A percentile compares a stretch with the other conserved stretches of the same genome.
These are phyloP conservation scores for Gaultheria prostrata DNA, from an alignment of 148 eudicot species.

Conservation along the genomic window DNA sequence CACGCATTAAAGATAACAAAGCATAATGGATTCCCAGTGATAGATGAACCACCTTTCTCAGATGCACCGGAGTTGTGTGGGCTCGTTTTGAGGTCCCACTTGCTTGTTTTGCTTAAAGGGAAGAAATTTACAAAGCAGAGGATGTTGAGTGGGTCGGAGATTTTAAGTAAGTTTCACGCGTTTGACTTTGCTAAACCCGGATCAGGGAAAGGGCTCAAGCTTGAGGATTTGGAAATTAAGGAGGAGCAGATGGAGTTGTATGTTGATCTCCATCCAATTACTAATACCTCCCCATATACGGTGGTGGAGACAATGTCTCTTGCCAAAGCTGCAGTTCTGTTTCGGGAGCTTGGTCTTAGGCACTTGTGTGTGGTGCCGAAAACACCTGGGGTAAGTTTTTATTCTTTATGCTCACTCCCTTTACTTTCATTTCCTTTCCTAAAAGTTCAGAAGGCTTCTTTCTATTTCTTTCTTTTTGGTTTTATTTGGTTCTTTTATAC, in stretches of 20 bases:
- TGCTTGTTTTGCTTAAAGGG: slow-evolving; percentile 64
- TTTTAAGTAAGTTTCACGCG: slow-evolving; percentile 42
- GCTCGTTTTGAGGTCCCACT: slow-evolving; percentile 66
- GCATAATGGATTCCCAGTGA: slow-evolving; percentile 76
- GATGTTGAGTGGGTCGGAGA: slow-evolving; percentile 34
- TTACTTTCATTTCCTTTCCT: background rate
- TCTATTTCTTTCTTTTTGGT: background rate
- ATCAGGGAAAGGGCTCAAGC: slow-evolving; percentile 61
- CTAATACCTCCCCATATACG: slow-evolving; percentile 68
- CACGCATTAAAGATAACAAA: slow-evolving; percentile 43
- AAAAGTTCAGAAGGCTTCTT: background rate
- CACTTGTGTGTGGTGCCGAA: slow-evolving; percentile 81
- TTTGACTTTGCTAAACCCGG: slow-evolving; percentile 77
- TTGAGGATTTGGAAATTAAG: slow-evolving; percentile 50
- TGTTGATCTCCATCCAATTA: slow-evolving; percentile 76
- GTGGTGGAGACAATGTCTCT: slow-evolving; percentile 80
- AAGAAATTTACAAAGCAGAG: slow-evolving; percentile 50
- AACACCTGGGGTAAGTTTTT: slow-evolving; percentile 53
- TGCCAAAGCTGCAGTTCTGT: slow-evolving; percentile 69
- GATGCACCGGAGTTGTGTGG: slow-evolving; percentile 69
- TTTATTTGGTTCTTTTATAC: background rate
- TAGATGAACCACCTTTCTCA: slow-evolving; percentile 66
- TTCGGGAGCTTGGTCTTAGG: slow-evolving; percentile 68
- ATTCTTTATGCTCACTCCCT: background rate
- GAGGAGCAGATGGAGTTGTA: slow-evolving; percentile 71